Evolutionary conservation across 352 stramenopile species (phyloP).

Genomic region (Lagenidium sp.): DNA sequence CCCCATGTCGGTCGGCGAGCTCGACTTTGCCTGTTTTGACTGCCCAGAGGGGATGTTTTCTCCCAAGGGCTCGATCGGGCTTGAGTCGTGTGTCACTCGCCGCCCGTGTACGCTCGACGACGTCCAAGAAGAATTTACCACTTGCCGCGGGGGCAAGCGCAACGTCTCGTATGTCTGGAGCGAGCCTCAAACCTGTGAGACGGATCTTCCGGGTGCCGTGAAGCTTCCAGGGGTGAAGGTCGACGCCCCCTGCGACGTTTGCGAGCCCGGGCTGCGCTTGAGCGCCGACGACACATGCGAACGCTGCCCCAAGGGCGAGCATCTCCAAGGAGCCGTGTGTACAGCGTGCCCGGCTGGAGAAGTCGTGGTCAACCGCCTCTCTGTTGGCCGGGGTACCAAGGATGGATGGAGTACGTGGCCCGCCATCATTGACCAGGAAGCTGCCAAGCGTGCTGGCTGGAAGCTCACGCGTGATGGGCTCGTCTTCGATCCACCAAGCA

Average conservation of each 20-base stretch:
- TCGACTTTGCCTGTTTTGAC: conserved; percentile 68
- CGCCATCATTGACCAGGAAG: conserved; percentile 30
- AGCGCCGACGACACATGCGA: conserved; percentile 21
- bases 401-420: conserved; percentile 56
- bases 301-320: conserved; percentile 16
- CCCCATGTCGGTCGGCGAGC: conserved; percentile 53
- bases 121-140: conserved; percentile 45
- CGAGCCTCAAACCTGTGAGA: conserved; percentile 53
- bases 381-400: conserved; percentile 34
- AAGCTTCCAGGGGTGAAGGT: conserved; percentile 25
- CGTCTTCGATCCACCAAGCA: conserved; percentile 18
- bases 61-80: conserved; percentile 64
- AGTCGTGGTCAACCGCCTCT: conserved; percentile 44
- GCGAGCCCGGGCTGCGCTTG: conserved; percentile 34
- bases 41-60: conserved; percentile 55
- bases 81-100: conserved; percentile 51
- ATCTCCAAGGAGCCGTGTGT: conserved; percentile 4
- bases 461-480: conserved; percentile 56
- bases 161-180: conserved; percentile 63
- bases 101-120: conserved; percentile 56
- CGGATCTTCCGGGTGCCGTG: conserved; percentile 29
- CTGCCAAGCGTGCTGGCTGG: conserved; percentile 35
- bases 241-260: conserved; percentile 36
- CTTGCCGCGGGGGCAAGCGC: conserved; percentile 38
- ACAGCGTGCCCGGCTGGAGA: conserved; percentile 23